These are phyloP conservation scores for Thermomucor indicae-seudaticae DNA, from an alignment of 371 early-diverging fungal species.

Conservation along the genomic window DNA sequence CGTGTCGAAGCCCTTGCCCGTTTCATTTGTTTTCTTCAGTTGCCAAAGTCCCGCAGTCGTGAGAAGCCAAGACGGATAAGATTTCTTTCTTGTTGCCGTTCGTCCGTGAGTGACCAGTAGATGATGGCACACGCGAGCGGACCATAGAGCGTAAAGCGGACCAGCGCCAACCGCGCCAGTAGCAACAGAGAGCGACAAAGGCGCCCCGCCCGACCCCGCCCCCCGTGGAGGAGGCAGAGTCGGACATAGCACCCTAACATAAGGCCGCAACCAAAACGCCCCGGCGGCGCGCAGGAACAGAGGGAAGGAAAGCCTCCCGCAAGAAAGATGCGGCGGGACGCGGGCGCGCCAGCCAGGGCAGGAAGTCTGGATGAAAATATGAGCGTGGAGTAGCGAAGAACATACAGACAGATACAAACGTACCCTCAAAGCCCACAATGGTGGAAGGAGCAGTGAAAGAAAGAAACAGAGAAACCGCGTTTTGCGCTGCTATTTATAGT, in stretches of 20 bases:
- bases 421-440: not conserved
- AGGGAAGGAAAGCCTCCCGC: not conserved
- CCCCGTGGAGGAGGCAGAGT: conserved; percentile 10
- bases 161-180: not conserved
- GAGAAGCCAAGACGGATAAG: no score
- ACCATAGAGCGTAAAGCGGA: not conserved
- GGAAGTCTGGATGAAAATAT: not conserved
- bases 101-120: no score
- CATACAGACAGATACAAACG: not conserved
- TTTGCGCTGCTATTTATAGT: not conserved
- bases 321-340: not conserved
- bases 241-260: conserved; percentile 1
- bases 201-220: conserved; percentile 8
- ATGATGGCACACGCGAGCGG: not conserved
- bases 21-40: no score
- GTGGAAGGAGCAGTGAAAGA: not conserved
- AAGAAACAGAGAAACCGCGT: not conserved
- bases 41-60: no score
- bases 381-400: not conserved
- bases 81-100: no score
- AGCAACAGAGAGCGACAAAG: no score
- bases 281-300: not conserved
- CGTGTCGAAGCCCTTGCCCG: no score
- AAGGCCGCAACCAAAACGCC: not conserved
- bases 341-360: not conserved